A percentile compares a stretch with the other conserved stretches of the same genome.
These are phyloP conservation scores for Heimioporus sp. DNA, from an alignment of 768 basidiomycete species.

Conservation along the genomic window DNA sequence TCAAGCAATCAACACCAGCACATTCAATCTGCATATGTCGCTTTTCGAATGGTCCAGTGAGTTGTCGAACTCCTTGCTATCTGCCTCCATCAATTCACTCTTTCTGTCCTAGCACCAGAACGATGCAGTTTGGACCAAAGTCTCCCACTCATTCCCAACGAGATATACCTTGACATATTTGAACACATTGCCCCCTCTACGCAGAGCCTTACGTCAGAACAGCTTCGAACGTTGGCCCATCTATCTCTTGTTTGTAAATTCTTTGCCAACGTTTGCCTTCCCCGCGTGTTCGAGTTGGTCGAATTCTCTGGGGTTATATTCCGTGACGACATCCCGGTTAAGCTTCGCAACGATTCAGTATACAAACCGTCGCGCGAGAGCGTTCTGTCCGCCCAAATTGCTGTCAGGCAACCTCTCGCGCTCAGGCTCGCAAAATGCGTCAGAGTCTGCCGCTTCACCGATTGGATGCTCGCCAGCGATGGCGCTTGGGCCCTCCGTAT, in stretches of 20 bases:
- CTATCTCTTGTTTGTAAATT: constrained; percentile 43
- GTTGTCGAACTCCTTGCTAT: background rate
- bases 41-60: background rate
- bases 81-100: background rate
- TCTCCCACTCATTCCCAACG: constrained; percentile 38
- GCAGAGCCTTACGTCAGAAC: constrained; percentile 4
- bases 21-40: no score
- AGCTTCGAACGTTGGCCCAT: constrained; percentile 7
- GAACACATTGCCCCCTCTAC: constrained; percentile 26
- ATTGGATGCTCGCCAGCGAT: background rate
- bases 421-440: constrained; percentile 31
- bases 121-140: constrained; percentile 4
- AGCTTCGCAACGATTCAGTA: no score
- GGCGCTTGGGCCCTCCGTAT: constrained; percentile 3
- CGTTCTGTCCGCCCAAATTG: constrained; percentile 27
- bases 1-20: no score
- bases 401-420: constrained; percentile 26
- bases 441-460: constrained; percentile 16
- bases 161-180: constrained; percentile 44
- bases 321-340: background rate
- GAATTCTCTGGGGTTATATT: constrained; percentile 18
- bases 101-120: constrained; percentile 23
- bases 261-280: constrained; percentile 38
- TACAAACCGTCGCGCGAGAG: background rate
- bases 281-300: constrained; percentile 40